phyloP scores from a whole-genome alignment of 768 basidiomycete genomes.

The Boletus subcaerulescens region DNA sequence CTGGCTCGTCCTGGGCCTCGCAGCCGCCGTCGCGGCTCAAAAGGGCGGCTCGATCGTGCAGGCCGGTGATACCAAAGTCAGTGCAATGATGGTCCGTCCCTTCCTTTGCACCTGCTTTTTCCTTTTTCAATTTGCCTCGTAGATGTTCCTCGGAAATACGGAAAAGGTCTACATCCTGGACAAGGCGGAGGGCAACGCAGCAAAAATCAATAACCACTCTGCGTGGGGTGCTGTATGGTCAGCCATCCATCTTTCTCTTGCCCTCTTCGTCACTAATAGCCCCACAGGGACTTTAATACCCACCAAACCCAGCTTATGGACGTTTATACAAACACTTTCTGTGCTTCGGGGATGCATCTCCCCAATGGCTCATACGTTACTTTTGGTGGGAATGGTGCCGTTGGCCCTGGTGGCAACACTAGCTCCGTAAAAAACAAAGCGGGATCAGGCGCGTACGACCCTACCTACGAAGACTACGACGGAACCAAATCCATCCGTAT shows the following conservation, averaged over 20 bases:
- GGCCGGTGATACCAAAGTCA: constrained; percentile 39
- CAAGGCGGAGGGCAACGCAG: constrained; percentile 79
- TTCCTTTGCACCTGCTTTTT: background rate
- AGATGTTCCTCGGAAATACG: constrained; percentile 80
- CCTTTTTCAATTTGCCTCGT: constrained; percentile 2
- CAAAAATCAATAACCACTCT: constrained; percentile 63
- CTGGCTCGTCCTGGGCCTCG: constrained; percentile 46
- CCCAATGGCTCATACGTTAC: constrained; percentile 75
- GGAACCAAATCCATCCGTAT: constrained; percentile 78
- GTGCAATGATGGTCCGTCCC: constrained; percentile 51
- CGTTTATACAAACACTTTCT: constrained; percentile 71
- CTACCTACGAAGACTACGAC: constrained; percentile 75
- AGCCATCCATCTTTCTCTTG: background rate
- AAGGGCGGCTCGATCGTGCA: constrained; percentile 21
- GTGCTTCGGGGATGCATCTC: constrained; percentile 78
- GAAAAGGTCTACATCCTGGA: constrained; percentile 90
- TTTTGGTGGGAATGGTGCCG: constrained; percentile 77
- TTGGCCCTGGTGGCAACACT: constrained; percentile 61
- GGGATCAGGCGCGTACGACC: constrained; percentile 53
- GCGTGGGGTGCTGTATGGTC: constrained; percentile 75
- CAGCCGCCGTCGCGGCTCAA: constrained; percentile 29
- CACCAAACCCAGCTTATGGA: constrained; percentile 20
- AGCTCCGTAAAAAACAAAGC: constrained; percentile 48
- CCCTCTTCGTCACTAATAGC: background rate
- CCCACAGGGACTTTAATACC: constrained; percentile 22